Conservation (phyloP, 345 rosid species). For the Anacardium occidentale region DNA sequence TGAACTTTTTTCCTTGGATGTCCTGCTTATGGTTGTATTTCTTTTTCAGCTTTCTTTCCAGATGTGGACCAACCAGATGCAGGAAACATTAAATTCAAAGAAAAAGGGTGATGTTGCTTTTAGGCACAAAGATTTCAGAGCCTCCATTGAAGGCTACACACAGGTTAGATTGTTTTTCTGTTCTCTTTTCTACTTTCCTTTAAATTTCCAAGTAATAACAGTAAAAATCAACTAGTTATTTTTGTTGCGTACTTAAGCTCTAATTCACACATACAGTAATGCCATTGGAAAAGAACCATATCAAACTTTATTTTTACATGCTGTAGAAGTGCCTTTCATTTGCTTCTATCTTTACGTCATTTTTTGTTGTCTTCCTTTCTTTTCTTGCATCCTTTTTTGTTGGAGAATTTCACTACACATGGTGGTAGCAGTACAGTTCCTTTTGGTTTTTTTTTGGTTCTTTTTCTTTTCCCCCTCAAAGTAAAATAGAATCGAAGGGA, state of each 20-base stretch:
- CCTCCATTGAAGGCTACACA: conserved; percentile 60
- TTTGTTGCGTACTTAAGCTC: too few relatives aligned
- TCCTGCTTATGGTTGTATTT: conserved; percentile 13
- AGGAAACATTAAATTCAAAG: conserved; percentile 77
- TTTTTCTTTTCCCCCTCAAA: background rate
- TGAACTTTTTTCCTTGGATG: background rate
- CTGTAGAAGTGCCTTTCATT: background rate
- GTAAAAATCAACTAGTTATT: too few relatives aligned
- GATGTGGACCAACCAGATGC: conserved; percentile 87
- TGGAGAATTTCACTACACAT: background rate
- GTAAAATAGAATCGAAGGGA: conserved; percentile 1
- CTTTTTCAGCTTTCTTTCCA: conserved; percentile 73
- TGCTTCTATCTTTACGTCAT: background rate
- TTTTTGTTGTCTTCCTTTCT: background rate
- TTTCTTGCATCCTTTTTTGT: background rate
- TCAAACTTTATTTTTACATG: background rate
- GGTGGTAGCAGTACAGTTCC: background rate
- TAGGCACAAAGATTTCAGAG: conserved; percentile 62
- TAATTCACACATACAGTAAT: too few relatives aligned
- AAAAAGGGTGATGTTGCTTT: conserved; percentile 82
- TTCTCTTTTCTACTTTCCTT: background rate
- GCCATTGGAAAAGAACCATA: background rate
- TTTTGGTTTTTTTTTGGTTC: too few relatives aligned
- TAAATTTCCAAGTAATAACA: background rate
- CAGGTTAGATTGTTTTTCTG: conserved; percentile 46